Evolutionary conservation across 345 rosid species (phyloP), one percentile per base, ranked within the genome.

Genomic region (Dipteronia dyeriana): DNA sequence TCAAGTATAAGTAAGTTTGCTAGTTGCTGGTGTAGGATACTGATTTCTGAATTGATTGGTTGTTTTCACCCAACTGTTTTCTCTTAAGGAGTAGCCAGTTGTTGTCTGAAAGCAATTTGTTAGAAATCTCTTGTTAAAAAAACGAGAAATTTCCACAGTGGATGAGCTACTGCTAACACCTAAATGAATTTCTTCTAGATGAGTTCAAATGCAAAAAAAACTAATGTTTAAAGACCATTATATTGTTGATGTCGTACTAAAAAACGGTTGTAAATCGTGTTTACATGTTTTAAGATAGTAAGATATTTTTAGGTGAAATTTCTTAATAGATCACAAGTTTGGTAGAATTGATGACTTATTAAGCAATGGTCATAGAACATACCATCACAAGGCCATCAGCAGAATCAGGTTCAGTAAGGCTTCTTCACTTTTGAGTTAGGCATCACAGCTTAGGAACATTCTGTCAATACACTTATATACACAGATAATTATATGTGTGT

Each of bases 1-100:
- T 57, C 54, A 70, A 34, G 43, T 53, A n/a, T 26, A 72, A 72
- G 66, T 3, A n/a, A 43, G 59, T 74, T 74, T 74, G 49, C 62
- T 29, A 63, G 62, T 47, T 64, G 47, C 54, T 26, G 60, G 70
- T 47, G 19, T 29, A 26, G 29, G 68, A 63, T 17, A 34, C 25
- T 41, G 68, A 26, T 45, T 74, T 63, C 26, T 26, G 60, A 29
- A 63, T 43, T 51, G 60, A 74, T 45, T 5, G 20, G 25, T 26
- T 57, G 4, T 17, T 29, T 8, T 41, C 53, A 41, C 38, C 67
- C 34, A 23, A 39, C 7, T 22, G 17, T 12, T 59, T 72, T 25
- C 13, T 29, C 53, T 56, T 71, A 71, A 71, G 19, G 19, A 71
- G 47, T 39, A 23, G 41, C 10, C 29, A 14, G 34, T 1, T 43